phyloP scores from a whole-genome alignment of 768 basidiomycete genomes.

The Boletus fagicola region DNA sequence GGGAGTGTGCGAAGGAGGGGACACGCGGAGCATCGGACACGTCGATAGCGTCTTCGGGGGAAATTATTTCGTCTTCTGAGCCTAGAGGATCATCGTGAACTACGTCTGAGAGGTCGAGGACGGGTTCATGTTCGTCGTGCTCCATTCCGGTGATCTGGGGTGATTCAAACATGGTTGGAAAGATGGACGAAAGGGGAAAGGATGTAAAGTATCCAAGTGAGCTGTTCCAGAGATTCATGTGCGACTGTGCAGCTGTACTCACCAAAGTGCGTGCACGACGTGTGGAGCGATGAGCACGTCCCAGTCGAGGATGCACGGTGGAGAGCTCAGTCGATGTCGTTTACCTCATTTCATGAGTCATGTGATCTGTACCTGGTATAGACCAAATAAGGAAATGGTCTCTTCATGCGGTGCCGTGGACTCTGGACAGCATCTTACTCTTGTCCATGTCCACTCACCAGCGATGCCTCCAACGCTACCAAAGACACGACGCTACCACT shows the following conservation, averaged over 20 bases:
- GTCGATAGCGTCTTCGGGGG: constrained; percentile 27
- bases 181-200: not conserved
- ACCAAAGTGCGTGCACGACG: constrained; percentile 20
- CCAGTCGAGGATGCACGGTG: constrained; percentile 14
- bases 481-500: constrained; percentile 63
- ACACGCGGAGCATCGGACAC: constrained; percentile 33
- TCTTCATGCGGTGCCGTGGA: not conserved
- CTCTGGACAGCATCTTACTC: not conserved
- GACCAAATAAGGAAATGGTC: constrained; percentile 6
- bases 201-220: not conserved
- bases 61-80: constrained; percentile 47
- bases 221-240: not conserved
- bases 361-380: constrained; percentile 16
- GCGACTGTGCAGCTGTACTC: constrained; percentile 2
- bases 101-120: constrained; percentile 78
- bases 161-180: not conserved
- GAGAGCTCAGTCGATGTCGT: constrained; percentile 7
- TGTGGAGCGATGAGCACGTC: constrained; percentile 22
- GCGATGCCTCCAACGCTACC: constrained; percentile 55
- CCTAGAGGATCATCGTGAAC: constrained; percentile 76
- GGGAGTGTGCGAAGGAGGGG: constrained; percentile 26
- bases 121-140: constrained; percentile 57
- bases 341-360: constrained; percentile 31
- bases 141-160: constrained; percentile 35
- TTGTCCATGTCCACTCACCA: constrained; percentile 7